Base-by-base conservation (phyloP, 768 basidiomycete genomes). In the Hortiboletus flavorubellus region DNA sequence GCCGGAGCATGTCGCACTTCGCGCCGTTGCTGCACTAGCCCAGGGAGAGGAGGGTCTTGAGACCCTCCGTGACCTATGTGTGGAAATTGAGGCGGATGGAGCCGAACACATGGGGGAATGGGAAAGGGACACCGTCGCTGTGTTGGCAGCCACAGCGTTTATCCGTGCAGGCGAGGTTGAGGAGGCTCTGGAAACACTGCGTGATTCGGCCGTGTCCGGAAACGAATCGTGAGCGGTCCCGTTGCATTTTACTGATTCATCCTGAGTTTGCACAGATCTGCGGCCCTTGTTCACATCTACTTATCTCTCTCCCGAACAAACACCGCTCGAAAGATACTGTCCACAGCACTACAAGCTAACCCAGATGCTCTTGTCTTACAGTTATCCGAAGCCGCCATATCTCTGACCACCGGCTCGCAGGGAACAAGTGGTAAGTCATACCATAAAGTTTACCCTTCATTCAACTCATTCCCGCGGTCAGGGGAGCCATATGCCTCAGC, bases 281-380 rank as follows among this genome's bases (percentile, higher is more conserved):
- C 92, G 5, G 72, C 93, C 42, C 83, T 89, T 45, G 84, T 89
- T 12, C 91, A 96, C 66, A 83, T 96, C 48, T 91, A 93, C 67
- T 83, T 98, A 37, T 91, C 91, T n/a, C 91, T 95, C 54, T 82
- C 90, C 69, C 86, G 94, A 40, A 76, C 86, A 34, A 93, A 91
- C 73, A 81, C 94, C 38, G 94, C 94, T 29, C 89, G 86, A 72
- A 89, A 86, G 65, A 87, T 91, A 64, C 87, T 91, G 66, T 86
- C 90, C 33, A 80, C 85, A 23, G 89, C 91, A 26, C 89, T 93
- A 71, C 81, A 80, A 50, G 91, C 86, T 79, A 90, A 90, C 8
- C 93, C 94, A 67, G 94, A 97, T 68, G 89, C 93, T 64, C 81
- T 93, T 16, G 80, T 98, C 37, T 76, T 98, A 18, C 93, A 96